phyloP scores from a whole-genome alignment of 768 basidiomycete species.

The Calocera cornea region DNA sequence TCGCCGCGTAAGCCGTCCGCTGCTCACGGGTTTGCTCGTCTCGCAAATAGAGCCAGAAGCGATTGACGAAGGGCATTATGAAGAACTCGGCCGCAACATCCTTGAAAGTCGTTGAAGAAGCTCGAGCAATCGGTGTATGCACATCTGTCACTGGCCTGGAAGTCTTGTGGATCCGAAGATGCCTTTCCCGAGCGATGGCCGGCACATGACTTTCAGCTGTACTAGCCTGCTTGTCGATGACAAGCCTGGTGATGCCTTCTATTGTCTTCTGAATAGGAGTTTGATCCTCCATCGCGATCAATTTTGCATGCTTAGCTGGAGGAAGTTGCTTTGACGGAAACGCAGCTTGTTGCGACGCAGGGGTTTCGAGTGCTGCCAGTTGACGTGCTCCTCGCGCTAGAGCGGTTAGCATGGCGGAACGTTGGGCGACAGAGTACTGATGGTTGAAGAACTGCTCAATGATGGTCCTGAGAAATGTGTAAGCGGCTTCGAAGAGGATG shows the following conservation, averaged over 20 bases:
- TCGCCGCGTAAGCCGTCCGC: slow-evolving; percentile 37
- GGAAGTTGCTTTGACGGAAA: slow-evolving; percentile 82
- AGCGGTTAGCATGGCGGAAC: slow-evolving; percentile 72
- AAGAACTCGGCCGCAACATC: slow-evolving; percentile 77
- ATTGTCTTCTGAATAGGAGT: slow-evolving; percentile 23
- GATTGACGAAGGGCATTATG: slow-evolving; percentile 75
- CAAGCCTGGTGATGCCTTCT: slow-evolving; percentile 45
- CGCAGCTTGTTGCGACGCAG: slow-evolving; percentile 22
- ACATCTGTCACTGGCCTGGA: slow-evolving; percentile 37
- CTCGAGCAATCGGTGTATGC: not conserved
- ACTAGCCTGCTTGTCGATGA: slow-evolving; percentile 49
- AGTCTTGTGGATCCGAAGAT: slow-evolving; percentile 44
- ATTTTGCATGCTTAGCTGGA: slow-evolving; percentile 52
- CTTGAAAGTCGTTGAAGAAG: slow-evolving; percentile 25
- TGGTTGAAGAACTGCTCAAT: slow-evolving; percentile 90
- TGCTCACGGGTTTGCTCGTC: slow-evolving; percentile 69
- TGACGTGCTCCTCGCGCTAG: slow-evolving; percentile 79
- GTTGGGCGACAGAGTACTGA: slow-evolving; percentile 79
- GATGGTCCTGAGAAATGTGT: slow-evolving; percentile 40
- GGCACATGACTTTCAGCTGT: slow-evolving; percentile 43
- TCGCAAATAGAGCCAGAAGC: slow-evolving; percentile 89
- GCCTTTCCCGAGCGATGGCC: slow-evolving; percentile 56
- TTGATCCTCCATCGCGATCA: slow-evolving; percentile 35
- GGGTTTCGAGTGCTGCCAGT: slow-evolving; percentile 41
- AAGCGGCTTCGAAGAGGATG: not conserved